These are phyloP conservation scores for Leccinellum rugosiceps DNA, from an alignment of 768 basidiomycete genomes.

Conservation along the genomic window DNA sequence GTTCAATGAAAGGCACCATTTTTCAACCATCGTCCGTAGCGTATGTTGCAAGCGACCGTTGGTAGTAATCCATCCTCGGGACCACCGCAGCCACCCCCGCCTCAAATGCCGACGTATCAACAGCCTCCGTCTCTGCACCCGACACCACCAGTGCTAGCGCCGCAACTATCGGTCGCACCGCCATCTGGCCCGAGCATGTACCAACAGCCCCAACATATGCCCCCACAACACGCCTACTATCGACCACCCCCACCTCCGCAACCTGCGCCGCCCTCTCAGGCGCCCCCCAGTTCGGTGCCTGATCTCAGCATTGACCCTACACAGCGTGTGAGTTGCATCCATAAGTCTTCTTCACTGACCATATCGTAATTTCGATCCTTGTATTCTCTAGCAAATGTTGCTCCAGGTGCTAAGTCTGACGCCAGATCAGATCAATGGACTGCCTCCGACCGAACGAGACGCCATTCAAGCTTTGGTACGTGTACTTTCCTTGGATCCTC, in stretches of 20 bases:
- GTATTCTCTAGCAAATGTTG: conserved; percentile 61
- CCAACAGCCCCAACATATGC: conserved; percentile 31
- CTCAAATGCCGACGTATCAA: conserved; percentile 30
- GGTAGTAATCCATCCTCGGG: conserved; percentile 26
- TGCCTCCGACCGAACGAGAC: conserved; percentile 74
- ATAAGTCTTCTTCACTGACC: conserved; percentile 1
- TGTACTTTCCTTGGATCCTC: conserved; percentile 7
- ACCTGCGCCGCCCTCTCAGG: conserved; percentile 29
- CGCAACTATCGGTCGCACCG: conserved; percentile 29
- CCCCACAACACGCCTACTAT: conserved; percentile 32
- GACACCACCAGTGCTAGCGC: conserved; percentile 34
- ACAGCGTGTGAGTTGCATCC: conserved; percentile 41
- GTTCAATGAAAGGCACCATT: neutral
- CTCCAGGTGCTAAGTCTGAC: conserved; percentile 83
- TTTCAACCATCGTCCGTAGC: conserved; percentile 28
- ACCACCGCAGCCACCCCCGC: conserved; percentile 30
- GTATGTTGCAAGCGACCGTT: conserved; percentile 50
- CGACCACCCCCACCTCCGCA: conserved; percentile 30
- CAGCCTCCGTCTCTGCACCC: conserved; percentile 31
- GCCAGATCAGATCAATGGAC: conserved; percentile 75
- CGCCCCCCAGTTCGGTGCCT: conserved; percentile 34
- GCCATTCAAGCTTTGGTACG: conserved; percentile 79
- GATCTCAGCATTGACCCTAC: conserved; percentile 42
- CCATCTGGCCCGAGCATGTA: conserved; percentile 29
- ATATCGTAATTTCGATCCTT: neutral